Base-by-base conservation (phyloP, 148 eudicot species). In the Amaranthus hypochondriacus region DNA sequence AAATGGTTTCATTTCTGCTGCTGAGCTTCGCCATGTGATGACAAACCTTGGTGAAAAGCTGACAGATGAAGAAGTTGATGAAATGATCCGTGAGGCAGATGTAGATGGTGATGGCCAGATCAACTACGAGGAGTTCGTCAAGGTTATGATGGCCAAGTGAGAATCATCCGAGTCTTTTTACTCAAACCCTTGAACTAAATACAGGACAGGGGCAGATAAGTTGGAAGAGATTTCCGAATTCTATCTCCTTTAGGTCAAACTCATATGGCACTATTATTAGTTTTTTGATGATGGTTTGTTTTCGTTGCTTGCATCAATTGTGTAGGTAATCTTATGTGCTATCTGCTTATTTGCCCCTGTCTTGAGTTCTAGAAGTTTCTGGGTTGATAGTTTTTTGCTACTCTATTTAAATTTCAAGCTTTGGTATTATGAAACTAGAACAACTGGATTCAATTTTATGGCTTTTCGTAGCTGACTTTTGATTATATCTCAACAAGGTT, bases 131-230 rank as follows among this genome's bases (percentile, higher is more conserved):
- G 85, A 83, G 70, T 83, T 83, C 48, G 85, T 79, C 75, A 83
- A 79, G 82, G 82, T 83, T 53, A 83, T 83, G 85, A 79, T 83
- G 83, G 83, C 82, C 75, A 83, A 83, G 82, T 83, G 78, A 79
- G 80, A 66, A 70, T 75, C 66, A n/a, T 15, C 39, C 55, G 12
- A 49, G 54, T 66, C 69, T 13, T 74, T 66, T 64, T 44, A 39
- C 62, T 11, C 18, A 53, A 51, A 62, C 67, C 61, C 76, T 74
- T 59, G 42, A 72, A 48, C 47, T 60, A 63, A 62, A 68, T 57
- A 47, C 61, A 70, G 77, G 60, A 66, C 60, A 66, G 76, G 39
- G 73, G 82, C 76, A 70, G 71, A 70, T 79, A 75, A 69, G 78
- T 57, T 75, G 62, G 78, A 79, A 68, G 70, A 62, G 63, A 42